These are phyloP conservation scores for Eucalyptus erythrocorys DNA, from an alignment of 345 rosid species.

Conservation along the genomic window DNA sequence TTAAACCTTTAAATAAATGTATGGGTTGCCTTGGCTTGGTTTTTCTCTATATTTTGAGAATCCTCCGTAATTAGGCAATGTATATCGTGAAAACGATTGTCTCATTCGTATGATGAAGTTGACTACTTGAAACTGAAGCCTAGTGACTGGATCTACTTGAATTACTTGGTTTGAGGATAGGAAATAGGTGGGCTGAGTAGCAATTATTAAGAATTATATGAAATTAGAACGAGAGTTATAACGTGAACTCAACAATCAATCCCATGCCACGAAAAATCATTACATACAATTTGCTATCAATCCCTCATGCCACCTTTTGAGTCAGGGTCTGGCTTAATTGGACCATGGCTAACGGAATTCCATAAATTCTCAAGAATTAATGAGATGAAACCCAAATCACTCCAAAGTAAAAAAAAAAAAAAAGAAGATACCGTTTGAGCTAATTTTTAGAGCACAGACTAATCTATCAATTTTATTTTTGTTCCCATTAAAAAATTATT, in stretches of 20 bases:
- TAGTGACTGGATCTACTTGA: background rate
- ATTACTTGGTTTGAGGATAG: background rate
- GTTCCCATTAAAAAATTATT: background rate
- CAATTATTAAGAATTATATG: background rate
- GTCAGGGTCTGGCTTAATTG: background rate
- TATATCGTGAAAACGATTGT: background rate
- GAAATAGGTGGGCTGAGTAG: background rate
- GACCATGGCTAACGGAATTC: background rate
- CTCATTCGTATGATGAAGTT: background rate
- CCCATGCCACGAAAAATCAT: background rate
- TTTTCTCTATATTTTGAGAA: background rate
- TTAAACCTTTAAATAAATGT: no score
- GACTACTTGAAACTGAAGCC: background rate
- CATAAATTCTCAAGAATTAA: background rate
- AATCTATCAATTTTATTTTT: background rate
- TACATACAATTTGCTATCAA: background rate
- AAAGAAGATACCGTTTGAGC: background rate
- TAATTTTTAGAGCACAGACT: background rate
- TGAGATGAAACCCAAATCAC: background rate
- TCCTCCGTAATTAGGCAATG: background rate
- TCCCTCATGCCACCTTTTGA: background rate
- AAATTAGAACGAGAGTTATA: background rate
- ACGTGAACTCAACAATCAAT: background rate
- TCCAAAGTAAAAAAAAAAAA: background rate
- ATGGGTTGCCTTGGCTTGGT: background rate